Conservation (phyloP, 2,329 filamentous ascomycete species). For the Aspergillus neotritici region DNA sequence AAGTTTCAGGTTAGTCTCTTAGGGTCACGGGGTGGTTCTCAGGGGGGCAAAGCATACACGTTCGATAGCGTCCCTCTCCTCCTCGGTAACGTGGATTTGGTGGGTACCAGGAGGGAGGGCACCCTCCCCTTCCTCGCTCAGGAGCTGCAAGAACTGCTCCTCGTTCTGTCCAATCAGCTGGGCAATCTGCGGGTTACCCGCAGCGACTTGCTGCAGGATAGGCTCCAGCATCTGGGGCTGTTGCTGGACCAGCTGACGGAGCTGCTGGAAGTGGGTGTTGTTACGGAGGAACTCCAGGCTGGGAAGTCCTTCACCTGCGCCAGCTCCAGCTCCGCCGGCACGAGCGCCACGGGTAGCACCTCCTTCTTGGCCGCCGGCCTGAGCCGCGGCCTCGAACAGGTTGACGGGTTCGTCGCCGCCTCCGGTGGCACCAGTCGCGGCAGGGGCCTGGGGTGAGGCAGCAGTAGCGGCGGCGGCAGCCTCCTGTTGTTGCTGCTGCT, state of each 20-base stretch:
- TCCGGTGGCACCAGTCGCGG: constrained; percentile 27
- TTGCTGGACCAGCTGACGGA: constrained; percentile 94
- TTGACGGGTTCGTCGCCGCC: constrained; percentile 63
- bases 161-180: constrained; percentile 87
- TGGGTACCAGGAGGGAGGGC: constrained; percentile 77
- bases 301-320: constrained; percentile 55
- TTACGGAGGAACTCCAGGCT: constrained; percentile 91
- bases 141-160: constrained; percentile 83
- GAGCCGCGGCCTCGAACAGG: constrained; percentile 86
- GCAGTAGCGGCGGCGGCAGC: constrained; percentile 43
- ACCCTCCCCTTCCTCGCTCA: constrained; percentile 82
- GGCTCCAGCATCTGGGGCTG: constrained; percentile 98
- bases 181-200: constrained; percentile 90
- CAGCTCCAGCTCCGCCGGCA: constrained; percentile 44
- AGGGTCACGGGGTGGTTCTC: neutral
- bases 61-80: constrained; percentile 96
- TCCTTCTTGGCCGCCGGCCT: constrained; percentile 52
- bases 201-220: constrained; percentile 90
- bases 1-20: constrained; percentile 16
- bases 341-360: constrained; percentile 32
- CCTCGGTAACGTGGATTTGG: constrained; percentile 85
- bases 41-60: constrained; percentile 54
- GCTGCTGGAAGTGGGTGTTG: constrained; percentile 96
- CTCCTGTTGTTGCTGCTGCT: constrained; percentile 59
- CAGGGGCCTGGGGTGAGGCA: constrained; percentile 37